Conservation (phyloP, 2,329 filamentous ascomycete genomes). For the Zymoseptoria tritici region DNA sequence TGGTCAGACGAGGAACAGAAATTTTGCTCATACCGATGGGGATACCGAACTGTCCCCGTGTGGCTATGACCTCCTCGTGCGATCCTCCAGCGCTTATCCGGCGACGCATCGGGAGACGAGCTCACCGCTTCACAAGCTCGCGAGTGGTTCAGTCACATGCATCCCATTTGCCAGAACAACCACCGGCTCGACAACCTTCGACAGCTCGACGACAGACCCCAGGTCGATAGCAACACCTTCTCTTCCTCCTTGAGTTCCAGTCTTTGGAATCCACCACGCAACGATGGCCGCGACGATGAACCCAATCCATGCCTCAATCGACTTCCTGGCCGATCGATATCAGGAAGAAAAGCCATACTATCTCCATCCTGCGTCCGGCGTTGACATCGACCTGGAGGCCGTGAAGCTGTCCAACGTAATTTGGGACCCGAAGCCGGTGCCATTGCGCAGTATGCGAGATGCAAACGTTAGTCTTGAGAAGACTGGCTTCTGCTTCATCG, state of each 20-base stretch:
- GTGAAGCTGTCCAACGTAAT: background rate
- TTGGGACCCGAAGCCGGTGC: background rate
- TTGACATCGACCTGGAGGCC: background rate
- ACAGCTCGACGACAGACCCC: background rate
- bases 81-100: background rate
- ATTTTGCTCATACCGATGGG: background rate
- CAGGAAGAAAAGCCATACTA: constrained; percentile 1
- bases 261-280: background rate
- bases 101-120: background rate
- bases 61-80: background rate
- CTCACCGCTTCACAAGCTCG: background rate
- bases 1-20: background rate
- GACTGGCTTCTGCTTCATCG: background rate
- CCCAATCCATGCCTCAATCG: background rate
- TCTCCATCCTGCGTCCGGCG: constrained; percentile 1
- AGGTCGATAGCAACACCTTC: background rate
- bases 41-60: background rate
- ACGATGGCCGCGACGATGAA: background rate
- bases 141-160: background rate
- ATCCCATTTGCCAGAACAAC: background rate
- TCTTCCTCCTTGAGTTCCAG: background rate
- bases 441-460: background rate
- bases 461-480: background rate
- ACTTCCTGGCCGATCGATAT: constrained; percentile 1
- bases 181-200: too few species aligned